A percentile compares a stretch with the other conserved stretches of the same genome.
These are phyloP conservation scores for Fusarium chaquense DNA, from an alignment of 2,329 filamentous ascomycete species.

Conservation along the genomic window DNA sequence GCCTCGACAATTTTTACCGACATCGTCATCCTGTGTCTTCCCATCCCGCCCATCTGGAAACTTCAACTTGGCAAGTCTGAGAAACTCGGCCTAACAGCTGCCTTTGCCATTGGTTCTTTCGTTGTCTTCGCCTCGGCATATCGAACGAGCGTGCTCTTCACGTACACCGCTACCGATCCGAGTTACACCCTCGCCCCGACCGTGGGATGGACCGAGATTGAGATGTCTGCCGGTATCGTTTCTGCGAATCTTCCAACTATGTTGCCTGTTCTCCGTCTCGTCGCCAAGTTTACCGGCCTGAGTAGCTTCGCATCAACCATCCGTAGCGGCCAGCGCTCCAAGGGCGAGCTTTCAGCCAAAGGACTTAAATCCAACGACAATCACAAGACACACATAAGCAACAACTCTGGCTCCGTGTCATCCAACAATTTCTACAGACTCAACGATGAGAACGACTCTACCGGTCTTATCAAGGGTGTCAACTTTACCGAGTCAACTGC, in stretches of 20 bases:
- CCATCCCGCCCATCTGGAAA: constrained; percentile 60
- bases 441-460: constrained; percentile 49
- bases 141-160: constrained; percentile 61
- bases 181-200: constrained; percentile 61
- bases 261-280: constrained; percentile 57
- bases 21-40: constrained; percentile 59
- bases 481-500: neutral
- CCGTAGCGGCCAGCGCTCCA: constrained; percentile 42
- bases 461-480: constrained; percentile 37
- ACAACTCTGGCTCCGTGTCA: constrained; percentile 29
- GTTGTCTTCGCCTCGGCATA: constrained; percentile 64
- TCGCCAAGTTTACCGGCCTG: constrained; percentile 56
- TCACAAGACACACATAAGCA: neutral
- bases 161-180: constrained; percentile 55
- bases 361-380: constrained; percentile 29
- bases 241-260: constrained; percentile 66
- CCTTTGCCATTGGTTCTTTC: constrained; percentile 60
- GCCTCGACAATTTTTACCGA: constrained; percentile 62
- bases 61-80: constrained; percentile 57
- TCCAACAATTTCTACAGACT: constrained; percentile 51
- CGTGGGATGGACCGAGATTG: constrained; percentile 62
- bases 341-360: constrained; percentile 37
- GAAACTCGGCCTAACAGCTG: constrained; percentile 58
- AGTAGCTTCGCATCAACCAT: constrained; percentile 44
- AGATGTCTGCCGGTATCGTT: constrained; percentile 63